Percentiles rank a stretch among this genome's conserved stretches.
Evolutionary conservation across 305 asterid genomes (phyloP).

Genomic region (Fraxinus xanthoxyloides): DNA sequence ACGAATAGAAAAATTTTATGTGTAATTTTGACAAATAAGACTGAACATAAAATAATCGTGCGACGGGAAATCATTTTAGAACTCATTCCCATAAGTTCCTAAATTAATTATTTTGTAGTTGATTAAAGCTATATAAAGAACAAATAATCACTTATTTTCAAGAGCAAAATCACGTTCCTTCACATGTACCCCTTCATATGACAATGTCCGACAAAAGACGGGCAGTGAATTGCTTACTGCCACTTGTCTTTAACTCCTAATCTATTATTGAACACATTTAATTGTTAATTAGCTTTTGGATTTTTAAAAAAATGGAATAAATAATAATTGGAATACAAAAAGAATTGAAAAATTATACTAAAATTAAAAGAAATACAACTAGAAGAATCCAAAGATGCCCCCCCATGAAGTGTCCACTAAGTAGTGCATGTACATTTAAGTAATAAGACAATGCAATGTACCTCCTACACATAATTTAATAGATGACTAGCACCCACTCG

Average conservation of each 20-base stretch:
- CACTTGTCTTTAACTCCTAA: neutral
- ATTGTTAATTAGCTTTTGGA: neutral
- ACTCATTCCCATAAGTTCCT: neutral
- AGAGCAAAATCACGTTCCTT: neutral
- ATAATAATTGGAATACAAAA: neutral
- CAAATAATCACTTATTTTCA: neutral
- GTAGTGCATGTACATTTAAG: neutral
- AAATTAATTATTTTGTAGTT: neutral
- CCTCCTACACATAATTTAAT: neutral
- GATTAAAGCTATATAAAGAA: neutral
- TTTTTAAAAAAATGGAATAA: too few species aligned
- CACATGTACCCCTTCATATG: neutral
- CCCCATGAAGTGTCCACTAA: neutral
- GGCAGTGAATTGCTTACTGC: neutral
- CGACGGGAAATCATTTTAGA: neutral
- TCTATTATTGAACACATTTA: neutral
- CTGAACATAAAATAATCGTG: neutral
- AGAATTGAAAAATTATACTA: neutral
- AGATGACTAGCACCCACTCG: neutral
- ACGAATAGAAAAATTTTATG: too few species aligned
- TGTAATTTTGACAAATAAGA: neutral
- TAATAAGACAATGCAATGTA: neutral
- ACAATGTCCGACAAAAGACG: neutral
- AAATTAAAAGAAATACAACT: neutral
- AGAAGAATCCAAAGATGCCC: neutral